Evolutionary conservation across 768 basidiomycete genomes (phyloP), one percentile per base, ranked within the genome.

Genomic region (Porpolomopsis calyptriformis): DNA sequence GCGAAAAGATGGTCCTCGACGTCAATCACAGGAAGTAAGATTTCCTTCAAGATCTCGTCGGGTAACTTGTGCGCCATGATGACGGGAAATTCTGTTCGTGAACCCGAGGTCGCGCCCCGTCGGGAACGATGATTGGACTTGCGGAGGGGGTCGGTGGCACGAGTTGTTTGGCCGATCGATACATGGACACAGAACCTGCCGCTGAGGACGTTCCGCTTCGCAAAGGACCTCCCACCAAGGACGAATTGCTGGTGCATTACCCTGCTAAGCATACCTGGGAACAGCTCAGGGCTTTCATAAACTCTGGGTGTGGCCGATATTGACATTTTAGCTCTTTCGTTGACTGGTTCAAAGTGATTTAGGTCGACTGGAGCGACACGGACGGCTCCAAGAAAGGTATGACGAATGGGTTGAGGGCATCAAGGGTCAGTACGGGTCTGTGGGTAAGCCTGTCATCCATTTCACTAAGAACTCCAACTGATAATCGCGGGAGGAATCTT

Each of bases 201-300:
- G 35, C 46, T 10, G 11, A 37, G 14, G 16, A n/a, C 12, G 71
- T 76, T 4, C 62, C 71, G 4, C 58, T 76, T 25, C 57, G 72
- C 9, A 67, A 66, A n/a, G 84, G 85, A 0, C 78, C 70, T 18
- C 86, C 86, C 10, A 85, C 83, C 1, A 64, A 60, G 29, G 78
- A 79, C 43, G 86, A 89, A 53, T 62, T 89, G 4, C 59, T 76
- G 6, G 69, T 63, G 1, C 64, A 85, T 56, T 89, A 89, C 56
- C 85, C 85, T 11, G 70, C 81, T 4, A 78, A 74, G 51, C 86
- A 86, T 52, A 83, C 85, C 0, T 89, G 84, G 82, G 51, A 60
- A 7, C 78, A 89, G 57, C 64, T 89, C 22, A 87, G 80, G 64
- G 72, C 77, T 3, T 87, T 89, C 51, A 70, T 89, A 40, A 84